Base-by-base conservation (phyloP, 768 basidiomycete species). In the Amyloporia xantha region DNA sequence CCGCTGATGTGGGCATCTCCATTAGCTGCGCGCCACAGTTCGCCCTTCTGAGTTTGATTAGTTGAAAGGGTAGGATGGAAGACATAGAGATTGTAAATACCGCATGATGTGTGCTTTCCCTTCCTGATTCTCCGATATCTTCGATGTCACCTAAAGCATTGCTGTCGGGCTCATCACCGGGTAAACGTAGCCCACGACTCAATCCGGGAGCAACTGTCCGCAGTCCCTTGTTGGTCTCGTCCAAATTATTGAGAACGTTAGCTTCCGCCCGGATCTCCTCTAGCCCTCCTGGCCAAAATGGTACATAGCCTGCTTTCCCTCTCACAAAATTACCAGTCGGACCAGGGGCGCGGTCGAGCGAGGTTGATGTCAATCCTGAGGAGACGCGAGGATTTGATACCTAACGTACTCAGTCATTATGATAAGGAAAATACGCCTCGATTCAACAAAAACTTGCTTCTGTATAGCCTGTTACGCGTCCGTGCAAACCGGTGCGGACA, bases 271-370 rank as follows among this genome's bases (percentile, higher is more conserved):
- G 54, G 15, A 73, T 70, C 55, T 84, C 83, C 37, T 91, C 91
- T 9, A 98, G 70, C 2, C 96, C 96, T 40, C 96, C 96, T 5
- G 96, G 96, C 69, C 83, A 78, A 66, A 98, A 98, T 1, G 96
- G 96, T 7, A 94, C 80, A 67, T 94, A 81, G 38, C 87, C 86
- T 19, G 92, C 87, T 66, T 95, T 96, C 39, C 96, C 96, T 49
- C 94, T 75, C 17, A 98, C 93, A 66, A 98, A 98, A 48, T 79
- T 84, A 47, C 79, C 75, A 49, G 74, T 75, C 0, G 85, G 77
- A 12, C 82, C 91, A 6, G 93, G 94, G 2, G 89, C 86, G 43
- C 95, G 81, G 52, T 85, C 79, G 50, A 94, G 66, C 24, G 90
- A 89, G 1, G 89, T 91, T 10, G 93, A 96, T 1, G 84, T 90